Evolutionary conservation across 2,329 filamentous ascomycete genomes (phyloP), one percentile per base, ranked within the genome.

Genomic region (Botrytis fabae): DNA sequence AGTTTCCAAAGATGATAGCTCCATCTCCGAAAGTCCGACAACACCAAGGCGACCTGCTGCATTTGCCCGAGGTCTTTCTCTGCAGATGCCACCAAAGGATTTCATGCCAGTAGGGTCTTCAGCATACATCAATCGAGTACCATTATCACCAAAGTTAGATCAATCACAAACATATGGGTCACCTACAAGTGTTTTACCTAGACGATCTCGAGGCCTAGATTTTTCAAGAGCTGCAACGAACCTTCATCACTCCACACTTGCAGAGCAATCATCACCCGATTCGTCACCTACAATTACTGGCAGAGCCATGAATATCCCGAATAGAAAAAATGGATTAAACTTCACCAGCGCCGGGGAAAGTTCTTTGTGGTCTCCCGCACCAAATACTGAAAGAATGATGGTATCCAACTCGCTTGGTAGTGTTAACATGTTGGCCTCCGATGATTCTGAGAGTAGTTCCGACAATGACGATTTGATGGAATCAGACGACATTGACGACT

Each of bases 181-280:
- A 2, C 94, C 95, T 2, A 92, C 93, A 40, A 97, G 95, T 71
- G 92, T 97, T 64, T 87, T 98, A 12, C 95, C 95, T 28, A 90
- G 95, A 76, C 91, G 95, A 75, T 98, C 95, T 44, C 90, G 95
- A 72, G 95, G 95, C 61, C 86, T 98, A 74, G 95, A 98, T 83
- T 98, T 97, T 82, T 95, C 95, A 59, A 89, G 95, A 77, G 95
- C 95, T 18, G 96, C 94, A 75, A 98, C 95, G 18, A 97, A 95
- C 80, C 86, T 99, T 35, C 96, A 98, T 83, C 96, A 98, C 82
- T 98, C 95, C 25, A 98, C 93, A 0, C 88, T 98, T 14, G 95
- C 95, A 72, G 93, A 97, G 78, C 89, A 92, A 81, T 92, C 93
- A 0, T 96, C 93, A 8, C 94, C 95, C 5, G 94, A 97, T 81